Base-by-base conservation (phyloP, 257 asterid species). In the Solanum gandarillasii region DNA sequence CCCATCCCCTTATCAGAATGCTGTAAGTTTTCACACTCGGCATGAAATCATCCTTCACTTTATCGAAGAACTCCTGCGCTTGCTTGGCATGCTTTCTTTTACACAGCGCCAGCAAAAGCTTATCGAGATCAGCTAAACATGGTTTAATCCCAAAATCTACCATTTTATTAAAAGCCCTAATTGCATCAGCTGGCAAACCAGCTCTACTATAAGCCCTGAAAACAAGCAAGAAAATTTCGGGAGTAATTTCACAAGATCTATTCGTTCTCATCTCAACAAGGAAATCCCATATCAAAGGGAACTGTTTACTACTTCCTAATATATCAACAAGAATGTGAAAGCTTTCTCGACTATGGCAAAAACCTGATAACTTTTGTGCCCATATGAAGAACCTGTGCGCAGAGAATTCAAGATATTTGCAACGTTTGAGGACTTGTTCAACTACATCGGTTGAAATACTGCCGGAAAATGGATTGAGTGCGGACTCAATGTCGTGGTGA, bases 351-450 rank as follows among this genome's bases (percentile, higher is more conserved):
- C 95, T 97, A 87, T 93, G 98, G 31, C 35, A 88, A 87, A 97
- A 97, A 23, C 92, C 94, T 20, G 98, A 95, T 27, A 95, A 60
- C 39, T 68, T 84, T 89, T 90, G 93, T 38, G 98, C 97, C 99
- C 98, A 97, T 2, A 91, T 90, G 43, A 97, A 95, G 96, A 97
- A 96, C 82, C 99, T 93, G 86, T 97, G 98, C 38, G 98, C 98
- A 20, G 99, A 93, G 76, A 95, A 95, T 6, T 98, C 98, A 16
- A 97, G 95, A 88, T 92, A 92, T 83, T 88, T 95, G 91, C 99
- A 95, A 67, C 99, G 90, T 84, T 94, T 95, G 88, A 97, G 91
- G 21, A 97, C 99, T 83, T 94, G 94, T 83, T 95, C 98, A 43
- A 97, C 98, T 68, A 94, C 41, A 68, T 88, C 27, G 1, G 91